Base-by-base conservation (phyloP, 139 green algal genomes). In the Ostreobium quekettii region DNA sequence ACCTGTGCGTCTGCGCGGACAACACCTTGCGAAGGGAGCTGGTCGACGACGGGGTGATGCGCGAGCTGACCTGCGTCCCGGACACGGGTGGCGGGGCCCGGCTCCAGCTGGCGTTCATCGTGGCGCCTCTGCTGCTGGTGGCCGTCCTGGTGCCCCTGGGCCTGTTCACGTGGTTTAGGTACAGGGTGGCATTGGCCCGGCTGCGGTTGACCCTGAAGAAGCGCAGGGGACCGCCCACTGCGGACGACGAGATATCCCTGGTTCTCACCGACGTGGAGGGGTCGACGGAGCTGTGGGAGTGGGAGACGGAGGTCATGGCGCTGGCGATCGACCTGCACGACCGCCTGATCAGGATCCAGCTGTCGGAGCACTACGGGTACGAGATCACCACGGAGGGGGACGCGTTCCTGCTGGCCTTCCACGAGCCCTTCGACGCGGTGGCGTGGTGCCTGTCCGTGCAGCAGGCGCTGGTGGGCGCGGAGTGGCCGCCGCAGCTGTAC, bases 341-440 rank as follows among this genome's bases (percentile, higher is more conserved):
- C 35, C 32, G 58, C 37, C 36, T 64, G n/a, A 36, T 80, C 26
- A 48, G 75, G 7, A 66, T 30, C 31, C 53, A 56, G 37, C 76
- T 80, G 59, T 26, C 35, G 4, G 37, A 57, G 0, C 71, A 62
- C 33, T 22, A 47, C 32, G 78, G 78, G 38, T 80, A 82, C 48
- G 78, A 84, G 68, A 47, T 75, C 6, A 63, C 36, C 22, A 75
- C 73, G 6, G 73, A 78, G 60, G 79, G 84, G 8, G 84, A 90
- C 59, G 74, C 79, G 3, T 89, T 89, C 72, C 53, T 83, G 26
- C 66, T 84, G 46, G 80, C 77, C 15, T 90, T 90, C 74, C 82
- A 88, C 47, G 56, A 81, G n/a, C 74, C 80, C 24, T 47, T 39
- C 11, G 84, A 90, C 32, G 84, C 84, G 4, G 63, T 85, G 28